Conservation (phyloP, 2,329 filamentous ascomycete species). For the Calonectria pseudoreteaudii region DNA sequence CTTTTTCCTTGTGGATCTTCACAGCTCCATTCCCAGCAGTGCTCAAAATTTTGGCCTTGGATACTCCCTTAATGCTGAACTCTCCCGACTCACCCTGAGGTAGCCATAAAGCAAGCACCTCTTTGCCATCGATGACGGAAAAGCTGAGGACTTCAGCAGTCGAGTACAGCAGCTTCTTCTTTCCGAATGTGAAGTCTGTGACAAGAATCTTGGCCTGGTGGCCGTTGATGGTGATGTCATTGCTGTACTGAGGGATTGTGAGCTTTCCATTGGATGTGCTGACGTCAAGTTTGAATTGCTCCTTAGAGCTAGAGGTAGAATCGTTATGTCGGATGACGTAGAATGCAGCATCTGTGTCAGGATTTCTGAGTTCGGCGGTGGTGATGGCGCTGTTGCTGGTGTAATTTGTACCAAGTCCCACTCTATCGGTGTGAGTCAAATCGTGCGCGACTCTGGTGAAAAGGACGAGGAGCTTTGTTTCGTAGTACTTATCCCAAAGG, state of each 20-base stretch:
- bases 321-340: conserved; percentile 68
- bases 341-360: conserved; percentile 67
- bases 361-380: conserved; percentile 69
- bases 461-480: conserved; percentile 71
- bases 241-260: conserved; percentile 63
- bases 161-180: conserved; percentile 63
- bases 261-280: conserved; percentile 67
- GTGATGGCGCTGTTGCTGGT: conserved; percentile 63
- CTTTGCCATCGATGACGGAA: conserved; percentile 58
- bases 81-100: conserved; percentile 66
- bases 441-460: conserved; percentile 69
- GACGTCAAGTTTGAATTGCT: conserved; percentile 66
- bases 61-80: conserved; percentile 58
- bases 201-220: conserved; percentile 72
- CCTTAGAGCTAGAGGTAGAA: conserved; percentile 62
- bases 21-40: conserved; percentile 53
- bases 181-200: conserved; percentile 68
- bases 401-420: conserved; percentile 45
- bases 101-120: conserved; percentile 64
- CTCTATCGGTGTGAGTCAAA: conserved; percentile 65
- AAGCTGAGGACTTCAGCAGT: conserved; percentile 68
- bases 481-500: conserved; percentile 70
- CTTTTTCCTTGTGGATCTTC: conserved; percentile 53
- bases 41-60: conserved; percentile 22
- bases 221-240: conserved; percentile 65